Conservation (phyloP, 2,329 filamentous ascomycete genomes). For the Exserohilum turcica region DNA sequence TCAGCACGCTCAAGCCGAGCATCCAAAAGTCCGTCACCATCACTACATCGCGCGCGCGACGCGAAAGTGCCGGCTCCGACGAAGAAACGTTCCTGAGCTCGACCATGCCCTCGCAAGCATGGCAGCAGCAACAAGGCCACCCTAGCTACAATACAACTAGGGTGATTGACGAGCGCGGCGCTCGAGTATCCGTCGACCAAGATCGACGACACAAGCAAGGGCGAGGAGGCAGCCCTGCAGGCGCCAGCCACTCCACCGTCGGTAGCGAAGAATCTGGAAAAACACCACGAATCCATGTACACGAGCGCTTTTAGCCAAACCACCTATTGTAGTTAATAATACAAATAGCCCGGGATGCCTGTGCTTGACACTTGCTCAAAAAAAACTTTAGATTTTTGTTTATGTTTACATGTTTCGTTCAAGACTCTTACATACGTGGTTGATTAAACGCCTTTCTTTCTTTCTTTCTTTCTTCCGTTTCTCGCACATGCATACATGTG, state of each 20-base stretch:
- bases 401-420: no score
- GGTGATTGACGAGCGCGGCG: constrained; percentile 17
- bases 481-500: no score
- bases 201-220: not conserved
- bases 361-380: no score
- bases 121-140: constrained; percentile 20
- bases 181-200: constrained; percentile 4
- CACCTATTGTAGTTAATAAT: no score
- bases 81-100: constrained; percentile 27
- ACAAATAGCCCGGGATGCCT: no score
- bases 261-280: constrained; percentile 16
- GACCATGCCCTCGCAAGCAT: constrained; percentile 13
- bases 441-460: no score
- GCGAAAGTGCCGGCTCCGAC: constrained; percentile 27
- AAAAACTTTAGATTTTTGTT: no score
- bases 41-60: constrained; percentile 28
- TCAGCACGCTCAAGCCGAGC: constrained; percentile 26
- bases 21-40: constrained; percentile 24
- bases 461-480: no score
- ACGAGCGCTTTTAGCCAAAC: constrained; percentile 12
- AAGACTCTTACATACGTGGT: no score
- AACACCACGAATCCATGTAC: not conserved
- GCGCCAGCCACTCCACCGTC: constrained; percentile 17
- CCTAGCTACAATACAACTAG: constrained; percentile 25
- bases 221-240: constrained; percentile 19